Percentiles rank a stretch among this genome's conserved stretches.
Conservation (phyloP, 139 green algal species). For the Chlamydomonas sp. region DNA sequence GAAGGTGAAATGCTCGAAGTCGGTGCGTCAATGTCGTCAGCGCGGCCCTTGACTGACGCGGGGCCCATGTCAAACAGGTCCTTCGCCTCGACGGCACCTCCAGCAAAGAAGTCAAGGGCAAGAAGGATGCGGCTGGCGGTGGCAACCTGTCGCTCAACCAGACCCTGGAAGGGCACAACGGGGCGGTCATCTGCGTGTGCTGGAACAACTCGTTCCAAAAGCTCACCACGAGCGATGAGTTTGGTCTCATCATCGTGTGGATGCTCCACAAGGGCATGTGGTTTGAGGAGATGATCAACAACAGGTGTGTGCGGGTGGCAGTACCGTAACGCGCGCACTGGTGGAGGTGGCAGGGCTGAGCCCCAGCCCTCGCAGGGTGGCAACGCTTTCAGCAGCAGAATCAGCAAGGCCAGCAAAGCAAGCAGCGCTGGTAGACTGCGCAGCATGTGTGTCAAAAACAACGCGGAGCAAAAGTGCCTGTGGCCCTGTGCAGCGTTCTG, state of each 20-base stretch:
- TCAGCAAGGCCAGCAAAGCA: no score
- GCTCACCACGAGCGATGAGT: conserved; percentile 84
- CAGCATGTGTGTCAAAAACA: no score
- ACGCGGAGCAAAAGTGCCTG: no score
- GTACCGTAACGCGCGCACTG: not conserved
- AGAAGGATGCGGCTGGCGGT: conserved; percentile 36
- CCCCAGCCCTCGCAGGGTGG: no score
- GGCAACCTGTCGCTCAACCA: conserved; percentile 78
- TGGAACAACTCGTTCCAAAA: conserved; percentile 86
- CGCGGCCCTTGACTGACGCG: not conserved
- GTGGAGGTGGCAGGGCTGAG: no score
- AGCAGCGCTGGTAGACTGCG: no score
- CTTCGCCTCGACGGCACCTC: conserved; percentile 61
- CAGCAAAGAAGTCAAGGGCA: conserved; percentile 46
- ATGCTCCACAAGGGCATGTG: conserved; percentile 84
- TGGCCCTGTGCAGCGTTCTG: no score
- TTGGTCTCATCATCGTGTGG: conserved; percentile 91
- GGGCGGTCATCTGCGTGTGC: conserved; percentile 62
- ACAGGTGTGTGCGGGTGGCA: conserved; percentile 60
- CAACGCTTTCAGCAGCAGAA: no score
- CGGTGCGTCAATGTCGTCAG: not conserved
- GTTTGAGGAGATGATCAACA: conserved; percentile 95
- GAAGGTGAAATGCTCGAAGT: conserved; percentile 67
- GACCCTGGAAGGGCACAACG: conserved; percentile 84
- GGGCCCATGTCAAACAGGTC: conserved; percentile 42